Base-by-base conservation (phyloP, 2,329 filamentous ascomycete species). In the Aspergillus awamori region DNA sequence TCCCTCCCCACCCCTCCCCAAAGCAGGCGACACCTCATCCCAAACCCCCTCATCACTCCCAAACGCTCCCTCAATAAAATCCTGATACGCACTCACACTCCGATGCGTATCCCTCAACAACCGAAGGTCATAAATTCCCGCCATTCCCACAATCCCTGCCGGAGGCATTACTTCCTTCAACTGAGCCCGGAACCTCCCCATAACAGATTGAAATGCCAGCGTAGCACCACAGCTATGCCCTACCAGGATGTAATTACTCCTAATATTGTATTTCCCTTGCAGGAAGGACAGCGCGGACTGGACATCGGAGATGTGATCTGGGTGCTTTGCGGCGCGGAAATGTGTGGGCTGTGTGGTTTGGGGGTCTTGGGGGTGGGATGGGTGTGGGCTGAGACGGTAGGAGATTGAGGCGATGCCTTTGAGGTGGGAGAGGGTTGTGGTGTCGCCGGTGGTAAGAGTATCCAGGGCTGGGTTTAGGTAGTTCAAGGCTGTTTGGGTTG, bases 211-310 rank as follows among this genome's bases (percentile, higher is more conserved):
- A 55, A 81, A 78, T 8, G 79, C 78, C 45, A 82, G 63, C 2
- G 79, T 82, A 8, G 80, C 80, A 6, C 80, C 80, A 57, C 79
- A 80, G 54, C 79, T 81, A 62, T 82, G 80, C 4, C 80, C 80
- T 11, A 77, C 75, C 1, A 82, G 75, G 20, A 82, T 65, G 53
- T 82, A 82, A 17, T 70, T 66, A 4, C 72, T 65, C 1, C 73
- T 76, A 53, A 80, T 77, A 0, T 58, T 61, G 57, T 80, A 80
- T 28, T 72, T 76, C 13, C 60, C 58, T 65, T 82, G 79, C 26
- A 82, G 65, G 49, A 80, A 76, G 1, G 65, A 66, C 1, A 82
- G 70, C 0, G 78, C 80, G 7, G 67, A 57, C 28, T 75, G 69
- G 2, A 82, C 73, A 57, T 82, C 80, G 43, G 69, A 60, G n/a